Conservation (phyloP, 257 asterid species). For the Capsicum chinense region DNA sequence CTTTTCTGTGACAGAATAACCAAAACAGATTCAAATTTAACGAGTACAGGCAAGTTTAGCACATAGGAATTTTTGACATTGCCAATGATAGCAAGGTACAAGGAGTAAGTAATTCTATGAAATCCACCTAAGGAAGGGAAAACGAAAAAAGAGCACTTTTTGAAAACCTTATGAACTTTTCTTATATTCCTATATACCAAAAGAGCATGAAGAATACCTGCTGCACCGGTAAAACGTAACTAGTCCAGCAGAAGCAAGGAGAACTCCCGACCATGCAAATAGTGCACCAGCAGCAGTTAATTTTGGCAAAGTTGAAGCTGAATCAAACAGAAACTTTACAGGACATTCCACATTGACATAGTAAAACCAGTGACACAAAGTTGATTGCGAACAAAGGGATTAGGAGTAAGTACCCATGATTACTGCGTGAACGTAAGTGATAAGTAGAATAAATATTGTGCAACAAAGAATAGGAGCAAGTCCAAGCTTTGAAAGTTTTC, state of each 20-base stretch:
- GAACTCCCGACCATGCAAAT: constrained; percentile 92
- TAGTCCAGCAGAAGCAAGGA: constrained; percentile 75
- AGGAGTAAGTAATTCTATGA: constrained; percentile 8
- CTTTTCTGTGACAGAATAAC: constrained; percentile 69
- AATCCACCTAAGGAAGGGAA: background rate
- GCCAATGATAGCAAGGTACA: background rate
- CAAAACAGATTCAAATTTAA: constrained; percentile 30
- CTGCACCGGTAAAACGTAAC: constrained; percentile 85
- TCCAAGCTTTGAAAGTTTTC: constrained; percentile 83
- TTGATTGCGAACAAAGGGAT: constrained; percentile 16
- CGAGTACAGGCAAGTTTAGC: constrained; percentile 3
- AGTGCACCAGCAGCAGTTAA: constrained; percentile 86
- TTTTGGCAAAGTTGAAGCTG: constrained; percentile 87
- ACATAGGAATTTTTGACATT: background rate
- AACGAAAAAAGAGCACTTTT: background rate
- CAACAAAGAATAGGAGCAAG: constrained; percentile 96
- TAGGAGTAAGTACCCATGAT: constrained; percentile 61
- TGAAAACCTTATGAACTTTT: background rate
- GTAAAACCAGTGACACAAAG: constrained; percentile 7
- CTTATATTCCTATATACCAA: background rate
- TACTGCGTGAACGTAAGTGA: constrained; percentile 73
- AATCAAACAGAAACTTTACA: constrained; percentile 35
- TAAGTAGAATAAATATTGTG: constrained; percentile 68
- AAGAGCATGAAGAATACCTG: constrained; percentile 58
- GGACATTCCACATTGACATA: background rate